Percentiles rank a stretch among this genome's conserved stretches.
Evolutionary conservation across 306 rosid genomes (phyloP).

Genomic region (Medicago arabica): DNA sequence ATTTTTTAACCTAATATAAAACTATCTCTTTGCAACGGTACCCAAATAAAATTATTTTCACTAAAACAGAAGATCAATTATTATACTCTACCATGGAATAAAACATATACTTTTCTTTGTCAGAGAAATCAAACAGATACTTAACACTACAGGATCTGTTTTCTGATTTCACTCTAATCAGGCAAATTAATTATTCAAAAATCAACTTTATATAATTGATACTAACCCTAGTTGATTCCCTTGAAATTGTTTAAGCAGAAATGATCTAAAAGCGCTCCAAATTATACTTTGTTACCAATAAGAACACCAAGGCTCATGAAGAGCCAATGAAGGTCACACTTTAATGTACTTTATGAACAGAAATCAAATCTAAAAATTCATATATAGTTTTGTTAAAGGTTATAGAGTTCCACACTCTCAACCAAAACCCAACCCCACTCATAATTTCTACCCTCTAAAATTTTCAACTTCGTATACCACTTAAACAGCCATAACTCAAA

Average conservation of each 20-base stretch:
- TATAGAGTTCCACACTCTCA: background rate
- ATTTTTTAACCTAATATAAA: too few relatives aligned
- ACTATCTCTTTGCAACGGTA: too few relatives aligned
- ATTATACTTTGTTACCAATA: conserved; percentile 1
- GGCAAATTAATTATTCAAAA: background rate
- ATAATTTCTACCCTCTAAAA: conserved; percentile 27
- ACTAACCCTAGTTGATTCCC: background rate
- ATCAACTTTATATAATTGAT: too few relatives aligned
- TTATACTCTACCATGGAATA: background rate
- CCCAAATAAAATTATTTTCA: too few relatives aligned
- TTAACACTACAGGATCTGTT: background rate
- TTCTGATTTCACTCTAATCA: background rate
- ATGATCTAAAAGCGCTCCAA: background rate
- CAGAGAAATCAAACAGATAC: background rate
- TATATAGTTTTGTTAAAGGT: conserved; percentile 10
- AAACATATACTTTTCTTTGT: background rate
- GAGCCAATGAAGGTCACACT: background rate
- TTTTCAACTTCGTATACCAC: conserved; percentile 36
- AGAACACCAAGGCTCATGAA: conserved; percentile 8
- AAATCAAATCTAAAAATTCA: conserved; percentile 32
- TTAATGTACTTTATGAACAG: background rate
- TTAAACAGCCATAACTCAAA: conserved; percentile 25
- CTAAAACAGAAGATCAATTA: too few relatives aligned
- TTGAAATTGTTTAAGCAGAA: background rate
- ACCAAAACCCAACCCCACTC: conserved; percentile 36